Evolutionary conservation across 305 asterid genomes (phyloP).

Genomic region (Fraxinus nigra): DNA sequence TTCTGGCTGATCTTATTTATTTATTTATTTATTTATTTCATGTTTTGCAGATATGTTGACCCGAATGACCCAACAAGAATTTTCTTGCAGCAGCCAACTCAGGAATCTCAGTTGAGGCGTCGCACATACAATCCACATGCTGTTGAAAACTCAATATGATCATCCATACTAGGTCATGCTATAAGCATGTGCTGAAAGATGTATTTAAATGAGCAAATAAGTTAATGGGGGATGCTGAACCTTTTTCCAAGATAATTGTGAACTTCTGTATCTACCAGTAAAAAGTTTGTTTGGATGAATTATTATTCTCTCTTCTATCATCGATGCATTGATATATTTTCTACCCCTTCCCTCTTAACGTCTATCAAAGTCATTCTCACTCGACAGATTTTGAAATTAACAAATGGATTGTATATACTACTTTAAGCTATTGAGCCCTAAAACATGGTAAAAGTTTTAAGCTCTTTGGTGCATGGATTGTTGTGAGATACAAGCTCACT

Average conservation of each 20-base stretch:
- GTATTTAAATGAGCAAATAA: not conserved
- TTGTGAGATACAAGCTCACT: not conserved
- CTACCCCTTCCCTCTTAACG: not conserved
- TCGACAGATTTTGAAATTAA: not conserved
- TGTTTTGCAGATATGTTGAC: slow-evolving; percentile 75
- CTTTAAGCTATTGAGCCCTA: not conserved
- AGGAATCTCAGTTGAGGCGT: slow-evolving; percentile 79
- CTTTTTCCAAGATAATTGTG: not conserved
- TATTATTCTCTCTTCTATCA: not conserved
- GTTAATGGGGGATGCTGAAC: not conserved
- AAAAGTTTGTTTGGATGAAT: not conserved
- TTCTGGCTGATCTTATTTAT: not conserved
- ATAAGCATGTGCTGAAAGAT: not conserved
- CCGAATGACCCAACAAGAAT: slow-evolving; percentile 94
- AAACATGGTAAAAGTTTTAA: not conserved
- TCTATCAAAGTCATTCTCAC: not conserved
- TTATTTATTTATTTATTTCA: not conserved
- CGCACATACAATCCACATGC: slow-evolving; percentile 65
- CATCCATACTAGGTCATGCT: not conserved
- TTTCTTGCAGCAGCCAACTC: slow-evolving; percentile 91
- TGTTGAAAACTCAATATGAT: slow-evolving; percentile 35
- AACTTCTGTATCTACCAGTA: not conserved
- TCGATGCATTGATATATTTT: not conserved
- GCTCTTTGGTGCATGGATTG: not conserved
- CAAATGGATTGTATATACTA: not conserved